Base-by-base conservation (phyloP, 345 rosid species). In the Psidium friedrichsthalianum region DNA sequence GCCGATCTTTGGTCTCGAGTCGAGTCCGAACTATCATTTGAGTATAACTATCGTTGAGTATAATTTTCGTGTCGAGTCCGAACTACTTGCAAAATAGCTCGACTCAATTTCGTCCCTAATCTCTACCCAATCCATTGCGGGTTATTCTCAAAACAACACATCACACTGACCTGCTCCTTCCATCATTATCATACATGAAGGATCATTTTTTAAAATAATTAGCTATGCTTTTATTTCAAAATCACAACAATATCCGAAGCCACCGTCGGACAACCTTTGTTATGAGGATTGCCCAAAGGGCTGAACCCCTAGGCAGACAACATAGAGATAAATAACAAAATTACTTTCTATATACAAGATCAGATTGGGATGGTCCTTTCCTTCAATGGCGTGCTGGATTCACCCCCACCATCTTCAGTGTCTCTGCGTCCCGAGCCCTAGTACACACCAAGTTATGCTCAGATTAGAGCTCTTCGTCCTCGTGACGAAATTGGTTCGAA, bases 371-470 rank as follows among this genome's bases (percentile, higher is more conserved):
- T 16, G 80, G 80, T 74, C 74, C 53, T 44, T 27, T 53, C 29
- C 24, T 51, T 82, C 84, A 82, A 15, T 36, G 78, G 8, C 82
- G 84, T 24, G 32, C 2, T 47, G 97, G 95, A 83, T 93, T 93
- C 53, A 95, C 89, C 0, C 98, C 95, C 5, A 88, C 94, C 61
- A 91, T 88, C 85, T 90, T 90, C 24, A 95, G 94, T 16, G 96
- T 95, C 87, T 90, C 86, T 16, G 90, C 91, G 40, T 56, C 82
- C 51, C 84, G 90, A 21, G 89, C 89, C 24, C 86, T 89, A 24
- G 86, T 83, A 54, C 90, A 82, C 74, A 56, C 40, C 47, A 32
- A 32, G 12, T 32, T 18, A 32, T 32, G 36, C 36, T 78, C 18
- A 11, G 3, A n/a, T 16, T 22, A 25, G 82, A 74, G 36, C 52